phyloP scores from a whole-genome alignment of 1,139 yeast genomes.

The Saccharomycopsis crataegensis region DNA sequence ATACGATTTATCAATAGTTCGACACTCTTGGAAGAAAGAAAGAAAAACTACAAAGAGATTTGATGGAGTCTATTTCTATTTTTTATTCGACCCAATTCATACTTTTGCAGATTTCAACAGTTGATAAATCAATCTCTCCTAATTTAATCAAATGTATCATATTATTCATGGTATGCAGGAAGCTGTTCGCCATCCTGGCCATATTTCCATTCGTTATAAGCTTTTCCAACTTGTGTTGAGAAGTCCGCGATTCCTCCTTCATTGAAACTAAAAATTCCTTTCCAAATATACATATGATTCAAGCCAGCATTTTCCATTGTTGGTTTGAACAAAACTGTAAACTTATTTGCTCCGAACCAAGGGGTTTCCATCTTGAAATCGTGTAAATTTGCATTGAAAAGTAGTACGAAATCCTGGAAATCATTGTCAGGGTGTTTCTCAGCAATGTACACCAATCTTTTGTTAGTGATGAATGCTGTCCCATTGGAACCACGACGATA shows the following conservation, averaged over 20 bases:
- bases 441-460: conserved; percentile 12
- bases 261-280: conserved; percentile 12
- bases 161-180: conserved; percentile 11
- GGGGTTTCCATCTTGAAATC: conserved; percentile 5
- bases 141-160: no score
- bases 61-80: no score
- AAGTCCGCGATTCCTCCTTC: conserved; percentile 19
- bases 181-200: conserved; percentile 13
- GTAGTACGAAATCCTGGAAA: conserved; percentile 14
- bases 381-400: conserved; percentile 11
- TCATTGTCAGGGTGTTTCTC: conserved; percentile 3
- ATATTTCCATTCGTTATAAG: conserved; percentile 15
- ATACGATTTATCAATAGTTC: no score
- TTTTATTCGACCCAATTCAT: no score
- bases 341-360: conserved; percentile 19
- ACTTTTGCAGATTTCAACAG: no score
- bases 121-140: no score
- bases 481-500: conserved; percentile 10
- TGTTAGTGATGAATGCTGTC: conserved; percentile 12
- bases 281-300: conserved; percentile 17
- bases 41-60: no score
- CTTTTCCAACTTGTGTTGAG: conserved; percentile 9
- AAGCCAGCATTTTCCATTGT: conserved; percentile 14
- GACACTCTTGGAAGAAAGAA: no score
- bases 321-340: conserved; percentile 10